Evolutionary conservation across 495 filamentous ascomycete genomes (phyloP).

Genomic region (Achaetomiella virescens): DNA sequence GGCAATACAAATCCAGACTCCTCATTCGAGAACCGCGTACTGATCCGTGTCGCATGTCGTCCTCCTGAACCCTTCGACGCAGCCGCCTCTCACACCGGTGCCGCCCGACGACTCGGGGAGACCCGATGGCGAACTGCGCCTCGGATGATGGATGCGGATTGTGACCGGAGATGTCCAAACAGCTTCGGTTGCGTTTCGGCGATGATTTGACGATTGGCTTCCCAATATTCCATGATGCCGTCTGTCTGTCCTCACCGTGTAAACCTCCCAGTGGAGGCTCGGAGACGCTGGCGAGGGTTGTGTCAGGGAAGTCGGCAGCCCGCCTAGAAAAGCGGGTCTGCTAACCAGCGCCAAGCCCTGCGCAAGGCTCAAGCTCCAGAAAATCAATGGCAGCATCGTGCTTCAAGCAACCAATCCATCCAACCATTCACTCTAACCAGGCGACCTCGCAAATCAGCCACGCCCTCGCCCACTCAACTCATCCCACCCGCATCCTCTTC

Average conservation of each 20-base stretch:
- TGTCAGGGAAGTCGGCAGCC: neutral
- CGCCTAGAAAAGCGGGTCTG: neutral
- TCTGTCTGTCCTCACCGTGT: no score
- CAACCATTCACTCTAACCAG: neutral
- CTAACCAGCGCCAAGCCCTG: neutral
- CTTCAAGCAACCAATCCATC: conserved; percentile 3
- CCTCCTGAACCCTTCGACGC: no score
- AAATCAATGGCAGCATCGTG: conserved; percentile 7
- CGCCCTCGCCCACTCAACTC: neutral
- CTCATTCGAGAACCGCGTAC: neutral
- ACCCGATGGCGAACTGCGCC: no score
- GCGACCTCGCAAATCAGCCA: conserved; percentile 3
- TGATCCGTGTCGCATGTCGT: neutral
- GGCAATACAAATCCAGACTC: neutral
- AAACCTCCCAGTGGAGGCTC: no score
- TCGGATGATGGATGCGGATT: no score
- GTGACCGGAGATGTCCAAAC: no score
- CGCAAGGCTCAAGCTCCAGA: conserved; percentile 10
- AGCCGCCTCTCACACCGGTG: no score
- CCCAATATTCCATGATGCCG: no score
- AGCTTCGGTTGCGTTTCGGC: no score
- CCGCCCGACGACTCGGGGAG: no score
- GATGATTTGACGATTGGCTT: no score
- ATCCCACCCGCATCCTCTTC: neutral
- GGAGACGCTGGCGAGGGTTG: no score